Evolutionary conservation across 169 alveolate species (phyloP).

Genomic region (Plasmodium coatneyi): DNA sequence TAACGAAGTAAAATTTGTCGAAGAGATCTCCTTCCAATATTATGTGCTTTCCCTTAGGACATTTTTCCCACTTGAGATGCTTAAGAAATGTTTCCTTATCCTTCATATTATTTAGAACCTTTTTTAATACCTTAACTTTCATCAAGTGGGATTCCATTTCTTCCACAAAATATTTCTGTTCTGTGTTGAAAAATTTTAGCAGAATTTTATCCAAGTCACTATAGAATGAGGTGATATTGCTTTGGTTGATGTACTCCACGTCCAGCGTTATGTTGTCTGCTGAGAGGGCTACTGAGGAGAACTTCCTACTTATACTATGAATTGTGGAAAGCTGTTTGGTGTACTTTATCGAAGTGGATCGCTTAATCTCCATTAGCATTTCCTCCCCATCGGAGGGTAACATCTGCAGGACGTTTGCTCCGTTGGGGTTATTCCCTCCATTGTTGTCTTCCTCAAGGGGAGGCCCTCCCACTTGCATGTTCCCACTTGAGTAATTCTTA

Average conservation of each 20-base stretch:
- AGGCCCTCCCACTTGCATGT: neutral
- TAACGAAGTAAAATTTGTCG: slow-evolving; percentile 64
- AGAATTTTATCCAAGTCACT: slow-evolving; percentile 67
- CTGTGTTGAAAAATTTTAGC: slow-evolving; percentile 42
- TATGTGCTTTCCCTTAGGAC: slow-evolving; percentile 47
- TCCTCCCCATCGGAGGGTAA: neutral
- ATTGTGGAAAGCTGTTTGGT: neutral
- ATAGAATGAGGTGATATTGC: slow-evolving; percentile 29
- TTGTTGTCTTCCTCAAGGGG: neutral
- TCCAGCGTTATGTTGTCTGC: slow-evolving; percentile 12
- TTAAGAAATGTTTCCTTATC: slow-evolving; percentile 42
- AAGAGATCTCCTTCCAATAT: slow-evolving; percentile 63
- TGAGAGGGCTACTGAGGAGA: slow-evolving; percentile 4
- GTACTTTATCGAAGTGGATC: neutral
- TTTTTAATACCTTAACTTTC: slow-evolving; percentile 41
- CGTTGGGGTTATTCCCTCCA: neutral
- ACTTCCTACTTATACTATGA: neutral
- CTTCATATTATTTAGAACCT: slow-evolving; percentile 37
- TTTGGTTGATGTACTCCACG: slow-evolving; percentile 54
- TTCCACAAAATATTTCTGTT: slow-evolving; percentile 68
- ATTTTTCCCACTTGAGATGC: slow-evolving; percentile 44
- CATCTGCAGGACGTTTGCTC: neutral
- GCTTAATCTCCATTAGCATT: neutral
- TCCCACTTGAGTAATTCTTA: slow-evolving; percentile 6
- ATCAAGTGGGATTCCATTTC: slow-evolving; percentile 70